Base-by-base conservation (phyloP, 2,329 filamentous ascomycete species). In the Drechslerella stenobrocha region DNA sequence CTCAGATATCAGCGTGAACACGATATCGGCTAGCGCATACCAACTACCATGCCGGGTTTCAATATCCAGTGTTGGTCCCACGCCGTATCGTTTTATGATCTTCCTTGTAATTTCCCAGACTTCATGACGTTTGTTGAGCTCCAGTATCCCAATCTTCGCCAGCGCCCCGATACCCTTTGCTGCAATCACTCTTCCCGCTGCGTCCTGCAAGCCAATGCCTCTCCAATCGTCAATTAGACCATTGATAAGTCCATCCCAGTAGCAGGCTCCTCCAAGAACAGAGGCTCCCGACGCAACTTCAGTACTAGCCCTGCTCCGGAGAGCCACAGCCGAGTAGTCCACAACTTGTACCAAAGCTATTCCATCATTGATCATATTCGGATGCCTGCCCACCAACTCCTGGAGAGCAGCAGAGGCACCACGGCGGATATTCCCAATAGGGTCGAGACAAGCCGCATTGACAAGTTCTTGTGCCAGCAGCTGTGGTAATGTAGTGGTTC, bases 341-440 rank as follows among this genome's bases (percentile, higher is more conserved):
- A 97, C 89, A 1, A 84, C 82, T 74, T 97, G 93, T 0, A 97
- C 90, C 1, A 97, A 81, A 40, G 84, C 77, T 59, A 98, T 97
- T 0, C 92, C 93, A 73, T 90, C 80, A 13, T 82, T 79, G 30
- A 97, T 84, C 0, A 83, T 90, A 73, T 96, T 87, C 0, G 93
- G 92, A 76, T 98, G 92, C 7, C 93, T 85, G 8, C 93, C 93
- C 64, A 97, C 87, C 11, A 98, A 81, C 75, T 98, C 93, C 75
- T 98, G 93, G 34, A 98, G 78, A 1, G 93, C 93, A 42, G 93
- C 93, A 23, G 93, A 97, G 26, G 92, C 87, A 2, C 92, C 93
- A 71, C 93, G 84, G 52, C 93, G 83, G 72, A 98, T 96, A 72
- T 98, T 98, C 2, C 93, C 93, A 8, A 89, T 87, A 1, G 92